Evolutionary conservation across 805 yeast genomes (phyloP), one percentile per base, ranked within the genome.

Genomic region (Jamesozyma gamospora): DNA sequence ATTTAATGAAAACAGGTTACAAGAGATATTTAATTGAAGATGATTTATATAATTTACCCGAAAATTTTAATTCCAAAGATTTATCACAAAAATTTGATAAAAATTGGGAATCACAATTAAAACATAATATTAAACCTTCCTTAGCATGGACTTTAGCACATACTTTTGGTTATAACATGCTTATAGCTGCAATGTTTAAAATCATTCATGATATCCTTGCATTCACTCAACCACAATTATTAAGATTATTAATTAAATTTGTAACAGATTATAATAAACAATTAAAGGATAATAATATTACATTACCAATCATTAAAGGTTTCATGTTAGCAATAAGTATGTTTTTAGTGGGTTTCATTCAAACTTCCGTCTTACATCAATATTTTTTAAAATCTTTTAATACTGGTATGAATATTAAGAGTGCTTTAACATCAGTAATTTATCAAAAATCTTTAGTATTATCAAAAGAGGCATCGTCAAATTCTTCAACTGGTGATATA

Each of bases 401-500:
- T 52, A 67, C 78, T 38, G 92, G 94, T 45, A 82, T 84, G 77
- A 73, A 78, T 50, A 72, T 82, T 39, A 82, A 76, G 55, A 74
- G 87, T 24, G 70, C 87, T 0, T 62, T 83, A 49, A 79, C 78
- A 3, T 71, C 87, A 1, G 65, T 75, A 14, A 71, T 83, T 37
- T 83, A 83, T 56, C 67, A 76, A 48, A 83, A 83, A 55, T 67
- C 92, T 0, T 58, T 83, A 46, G 74, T 70, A 12, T 64, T 83
- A 43, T 81, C 90, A 1, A 78, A 75, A 48, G 92, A 83, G 53
- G 74, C 85, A 10, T 76, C 77, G 43, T 77, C 75, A 55, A 63
- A 74, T 51, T 75, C 85, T 31, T 74, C 84, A 26, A 83, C 94
- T 4, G 97, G 97, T 55, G 96, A 87, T 58, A 83, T 90, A 48